Base-by-base conservation (phyloP, 768 basidiomycete species). In the Pulveroboletus frians region DNA sequence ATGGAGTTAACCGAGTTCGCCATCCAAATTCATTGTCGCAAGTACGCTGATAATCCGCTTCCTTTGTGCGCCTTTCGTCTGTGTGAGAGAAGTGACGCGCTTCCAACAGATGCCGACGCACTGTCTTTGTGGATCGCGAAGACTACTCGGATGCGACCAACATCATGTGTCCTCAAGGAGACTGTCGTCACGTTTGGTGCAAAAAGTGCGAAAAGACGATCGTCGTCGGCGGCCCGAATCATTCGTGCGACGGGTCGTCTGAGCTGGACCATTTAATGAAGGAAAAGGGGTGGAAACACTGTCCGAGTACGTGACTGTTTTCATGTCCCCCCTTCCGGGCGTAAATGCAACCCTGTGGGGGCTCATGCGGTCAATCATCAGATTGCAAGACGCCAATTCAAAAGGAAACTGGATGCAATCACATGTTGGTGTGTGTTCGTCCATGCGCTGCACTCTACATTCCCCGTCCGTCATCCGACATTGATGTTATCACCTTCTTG, bases 231-330 rank as follows among this genome's bases (percentile, higher is more conserved):
- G 73, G 69, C 6, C 72, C 70, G 10, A 65, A 67, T 46, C 79
- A 83, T 60, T 77, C 77, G 0, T 85, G 83, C 60, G 81, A 83
- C 49, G 80, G 78, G 5, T 69, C 76, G 13, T 69, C 69, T 3
- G 83, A 83, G 55, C 69, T 84, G 8, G 71, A 75, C 4, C 64
- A 73, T 43, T 50, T 81, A 36, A 79, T 83, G 77, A 60, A 66
- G 32, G 53, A 69, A 55, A 65, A 71, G n/a, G 82, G 82, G 6
- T 85, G 83, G 84, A 80, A 78, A 51, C 72, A 74, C 45, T 85
- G 84, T 60, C 79, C 84, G 50, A 79, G 83, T 70, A 55, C 43
- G 71, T 54, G 9, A 15, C 15, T 11, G 9, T 9, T 29, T 17
- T 21, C 10, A 1, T 27, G 17, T 10, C 26, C 5, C 4, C 8